Evolutionary conservation across 495 filamentous ascomycete species (phyloP).

Genomic region (Aspergillus baeticus): DNA sequence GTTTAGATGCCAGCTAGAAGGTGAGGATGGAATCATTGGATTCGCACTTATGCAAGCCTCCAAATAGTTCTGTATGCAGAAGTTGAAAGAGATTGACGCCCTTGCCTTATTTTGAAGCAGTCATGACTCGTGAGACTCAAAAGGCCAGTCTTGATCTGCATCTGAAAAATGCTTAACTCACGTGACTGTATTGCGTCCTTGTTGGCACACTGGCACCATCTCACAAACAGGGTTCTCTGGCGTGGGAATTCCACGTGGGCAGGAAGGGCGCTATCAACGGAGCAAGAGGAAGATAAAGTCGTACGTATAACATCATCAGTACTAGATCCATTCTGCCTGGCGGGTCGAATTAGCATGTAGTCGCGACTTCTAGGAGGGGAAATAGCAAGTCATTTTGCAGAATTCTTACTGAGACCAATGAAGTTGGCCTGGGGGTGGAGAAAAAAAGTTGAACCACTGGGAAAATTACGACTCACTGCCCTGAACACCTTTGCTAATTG

Average conservation of each 20-base stretch:
- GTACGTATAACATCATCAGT: not conserved
- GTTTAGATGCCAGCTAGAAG: no score
- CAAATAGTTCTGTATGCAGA: no score
- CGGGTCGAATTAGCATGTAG: not conserved
- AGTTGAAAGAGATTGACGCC: not conserved
- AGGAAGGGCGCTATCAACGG: constrained; percentile 6
- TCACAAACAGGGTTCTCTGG: constrained; percentile 9
- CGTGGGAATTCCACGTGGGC: constrained; percentile 19
- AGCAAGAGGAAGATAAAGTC: constrained; percentile 1
- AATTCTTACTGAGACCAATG: not conserved
- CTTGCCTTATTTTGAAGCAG: not conserved
- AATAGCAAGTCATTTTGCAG: not conserved
- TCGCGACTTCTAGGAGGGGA: not conserved
- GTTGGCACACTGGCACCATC: not conserved
- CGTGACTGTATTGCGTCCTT: constrained; percentile 14
- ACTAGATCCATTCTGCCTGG: not conserved
- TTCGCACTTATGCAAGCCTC: no score
- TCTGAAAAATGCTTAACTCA: constrained; percentile 20
- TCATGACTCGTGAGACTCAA: constrained; percentile 6
- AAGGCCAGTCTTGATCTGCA: constrained; percentile 13
- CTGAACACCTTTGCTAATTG: not conserved
- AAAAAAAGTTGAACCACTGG: not conserved
- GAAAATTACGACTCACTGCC: not conserved
- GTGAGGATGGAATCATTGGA: no score
- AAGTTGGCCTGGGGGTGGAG: not conserved